Percentiles rank a stretch among this genome's conserved stretches.
These are phyloP conservation scores for Miscanthus lutarioriparius DNA, from an alignment of 176 grass and related monocot species.

Conservation along the genomic window DNA sequence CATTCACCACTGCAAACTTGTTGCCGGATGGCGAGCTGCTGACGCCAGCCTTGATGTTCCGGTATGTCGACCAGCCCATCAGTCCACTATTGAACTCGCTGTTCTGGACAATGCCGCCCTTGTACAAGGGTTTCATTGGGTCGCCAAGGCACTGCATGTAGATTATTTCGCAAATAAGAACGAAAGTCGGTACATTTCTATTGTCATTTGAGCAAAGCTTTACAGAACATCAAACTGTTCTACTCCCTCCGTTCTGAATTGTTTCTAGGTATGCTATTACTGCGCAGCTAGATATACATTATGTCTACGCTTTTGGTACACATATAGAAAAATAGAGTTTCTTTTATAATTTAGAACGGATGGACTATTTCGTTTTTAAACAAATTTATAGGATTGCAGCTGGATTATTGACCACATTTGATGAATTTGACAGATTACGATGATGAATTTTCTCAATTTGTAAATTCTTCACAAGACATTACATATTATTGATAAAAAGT, in stretches of 20 bases:
- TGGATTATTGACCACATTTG: not conserved
- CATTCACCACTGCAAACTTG: slow-evolving; percentile 39
- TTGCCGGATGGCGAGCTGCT: slow-evolving; percentile 51
- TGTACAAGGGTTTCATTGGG: slow-evolving; percentile 56
- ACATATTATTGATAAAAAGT: not conserved
- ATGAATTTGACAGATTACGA: not conserved
- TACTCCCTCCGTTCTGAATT: too few relatives aligned
- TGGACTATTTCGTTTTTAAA: too few relatives aligned
- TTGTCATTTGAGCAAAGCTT: not conserved
- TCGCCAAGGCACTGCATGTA: slow-evolving; percentile 68
- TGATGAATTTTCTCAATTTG: not conserved
- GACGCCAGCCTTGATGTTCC: slow-evolving; percentile 32
- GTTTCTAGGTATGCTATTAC: too few relatives aligned
- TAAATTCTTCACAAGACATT: not conserved
- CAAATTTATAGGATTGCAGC: not conserved
- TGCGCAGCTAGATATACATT: too few relatives aligned
- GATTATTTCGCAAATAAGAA: not conserved
- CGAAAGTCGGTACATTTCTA: not conserved
- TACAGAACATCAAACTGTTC: too few relatives aligned
- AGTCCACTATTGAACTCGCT: slow-evolving; percentile 64
- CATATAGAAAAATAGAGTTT: too few relatives aligned
- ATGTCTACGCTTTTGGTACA: too few relatives aligned
- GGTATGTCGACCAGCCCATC: slow-evolving; percentile 53
- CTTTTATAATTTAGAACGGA: too few relatives aligned
- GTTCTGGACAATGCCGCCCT: slow-evolving; percentile 70